These are phyloP conservation scores for Colletotrichum godetiae DNA, from an alignment of 2,329 filamentous ascomycete genomes.

Conservation along the genomic window DNA sequence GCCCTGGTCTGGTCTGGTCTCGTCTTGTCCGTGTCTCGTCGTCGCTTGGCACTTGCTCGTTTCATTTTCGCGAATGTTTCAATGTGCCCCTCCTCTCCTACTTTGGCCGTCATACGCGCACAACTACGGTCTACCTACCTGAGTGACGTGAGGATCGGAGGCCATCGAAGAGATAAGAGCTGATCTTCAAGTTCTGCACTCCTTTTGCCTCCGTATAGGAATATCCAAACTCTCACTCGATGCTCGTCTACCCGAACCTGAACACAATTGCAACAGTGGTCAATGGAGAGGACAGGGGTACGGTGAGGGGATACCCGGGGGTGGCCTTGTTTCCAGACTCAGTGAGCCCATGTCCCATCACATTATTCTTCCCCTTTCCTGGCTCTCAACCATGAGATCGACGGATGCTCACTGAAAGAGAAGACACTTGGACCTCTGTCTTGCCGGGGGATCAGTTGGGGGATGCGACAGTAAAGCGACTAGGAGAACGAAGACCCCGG, in stretches of 20 bases:
- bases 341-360: not conserved
- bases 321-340: not conserved
- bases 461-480: not conserved
- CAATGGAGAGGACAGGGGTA: not conserved
- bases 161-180: not conserved
- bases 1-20: not conserved
- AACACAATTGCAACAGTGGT: not conserved
- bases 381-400: not conserved
- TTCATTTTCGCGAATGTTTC: conserved; percentile 24
- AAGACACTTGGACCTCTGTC: not conserved
- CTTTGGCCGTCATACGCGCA: not conserved
- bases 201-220: not conserved
- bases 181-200: not conserved
- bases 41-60: conserved; percentile 19
- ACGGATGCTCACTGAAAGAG: not conserved
- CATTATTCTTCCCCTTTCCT: not conserved
- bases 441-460: not conserved
- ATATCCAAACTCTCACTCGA: not conserved
- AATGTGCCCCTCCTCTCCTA: not conserved
- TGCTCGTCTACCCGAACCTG: not conserved
- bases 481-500: not conserved
- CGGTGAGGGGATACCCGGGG: not conserved
- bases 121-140: not conserved
- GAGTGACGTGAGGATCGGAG: not conserved
- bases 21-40: conserved; percentile 14